Percentiles rank a stretch among this genome's conserved stretches.
These are phyloP conservation scores for Phytopythium aichiense DNA, from an alignment of 352 stramenopile genomes.

Conservation along the genomic window DNA sequence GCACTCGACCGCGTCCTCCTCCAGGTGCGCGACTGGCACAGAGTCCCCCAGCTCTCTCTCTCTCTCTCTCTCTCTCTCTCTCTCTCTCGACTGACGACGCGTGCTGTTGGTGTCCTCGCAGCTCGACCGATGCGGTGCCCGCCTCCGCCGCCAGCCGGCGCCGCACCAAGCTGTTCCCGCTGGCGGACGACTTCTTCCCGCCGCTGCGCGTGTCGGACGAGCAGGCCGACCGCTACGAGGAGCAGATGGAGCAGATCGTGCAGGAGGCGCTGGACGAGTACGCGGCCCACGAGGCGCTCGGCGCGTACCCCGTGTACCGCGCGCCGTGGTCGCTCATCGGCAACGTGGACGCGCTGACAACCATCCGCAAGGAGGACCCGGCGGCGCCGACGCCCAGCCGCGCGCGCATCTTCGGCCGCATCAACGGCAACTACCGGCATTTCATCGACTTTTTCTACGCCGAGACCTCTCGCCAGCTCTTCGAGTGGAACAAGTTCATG, in stretches of 20 bases:
- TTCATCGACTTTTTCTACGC: slow-evolving; percentile 73
- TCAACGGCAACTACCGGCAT: slow-evolving; percentile 58
- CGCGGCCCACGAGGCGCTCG: slow-evolving; percentile 37
- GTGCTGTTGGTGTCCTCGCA: not conserved
- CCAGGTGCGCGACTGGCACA: not conserved
- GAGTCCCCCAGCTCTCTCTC: too few species aligned
- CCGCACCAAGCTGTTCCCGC: slow-evolving; percentile 25
- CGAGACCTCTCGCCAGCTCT: slow-evolving; percentile 44
- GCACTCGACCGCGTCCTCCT: slow-evolving; percentile 1
- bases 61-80: too few species aligned
- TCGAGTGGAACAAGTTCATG: slow-evolving; percentile 70
- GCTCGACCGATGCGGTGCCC: not conserved
- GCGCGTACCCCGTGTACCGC: slow-evolving; percentile 27
- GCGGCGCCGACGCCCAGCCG: slow-evolving; percentile 8
- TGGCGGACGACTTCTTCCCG: slow-evolving; percentile 40
- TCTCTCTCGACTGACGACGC: not conserved
- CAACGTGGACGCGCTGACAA: slow-evolving; percentile 32
- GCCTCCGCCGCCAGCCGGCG: not conserved
- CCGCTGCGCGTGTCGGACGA: slow-evolving; percentile 22
- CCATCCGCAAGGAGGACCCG: slow-evolving; percentile 32
- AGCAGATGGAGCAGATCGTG: slow-evolving; percentile 34
- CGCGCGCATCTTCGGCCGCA: slow-evolving; percentile 49
- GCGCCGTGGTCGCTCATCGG: slow-evolving; percentile 30
- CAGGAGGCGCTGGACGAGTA: slow-evolving; percentile 40
- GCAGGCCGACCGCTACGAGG: slow-evolving; percentile 27